phyloP scores from a whole-genome alignment of 345 rosid species.

The Clarkia xantiana region DNA sequence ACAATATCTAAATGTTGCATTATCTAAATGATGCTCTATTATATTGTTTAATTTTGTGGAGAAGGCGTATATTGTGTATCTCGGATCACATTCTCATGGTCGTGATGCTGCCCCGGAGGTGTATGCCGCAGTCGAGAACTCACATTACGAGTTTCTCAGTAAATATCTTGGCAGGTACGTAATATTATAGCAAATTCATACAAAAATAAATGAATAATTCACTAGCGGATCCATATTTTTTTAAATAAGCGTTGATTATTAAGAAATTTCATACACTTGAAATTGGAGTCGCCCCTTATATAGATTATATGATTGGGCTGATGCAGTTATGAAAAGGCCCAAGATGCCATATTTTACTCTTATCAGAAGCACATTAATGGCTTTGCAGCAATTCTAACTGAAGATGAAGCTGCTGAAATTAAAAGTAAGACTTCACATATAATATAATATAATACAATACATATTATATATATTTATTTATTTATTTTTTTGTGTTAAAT shows the following conservation, averaged over 20 bases:
- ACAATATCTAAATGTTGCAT: too few species aligned
- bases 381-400: slow-evolving; percentile 46
- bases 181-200: not conserved
- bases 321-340: slow-evolving; percentile 32
- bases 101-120: slow-evolving; percentile 17
- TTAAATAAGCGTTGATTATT: too few species aligned
- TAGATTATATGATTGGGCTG: too few species aligned
- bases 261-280: too few species aligned
- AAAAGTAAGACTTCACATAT: slow-evolving; percentile 23
- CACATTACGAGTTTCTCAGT: slow-evolving; percentile 40
- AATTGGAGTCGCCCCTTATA: too few species aligned
- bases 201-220: too few species aligned
- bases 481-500: not conserved
- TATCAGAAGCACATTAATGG: slow-evolving; percentile 47
- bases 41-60: too few species aligned
- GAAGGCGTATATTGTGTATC: slow-evolving; percentile 52
- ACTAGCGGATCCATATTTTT: too few species aligned
- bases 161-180: slow-evolving; percentile 38
- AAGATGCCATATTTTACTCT: slow-evolving; percentile 47
- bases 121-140: slow-evolving; percentile 17
- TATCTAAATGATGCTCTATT: too few species aligned
- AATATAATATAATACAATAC: not conserved
- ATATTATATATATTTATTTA: not conserved
- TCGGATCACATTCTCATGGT: slow-evolving; percentile 56
- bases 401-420: slow-evolving; percentile 38